A percentile compares a stretch with the other conserved stretches of the same genome.
Conservation (phyloP, 805 yeast genomes). For the Candida manassasensis region DNA sequence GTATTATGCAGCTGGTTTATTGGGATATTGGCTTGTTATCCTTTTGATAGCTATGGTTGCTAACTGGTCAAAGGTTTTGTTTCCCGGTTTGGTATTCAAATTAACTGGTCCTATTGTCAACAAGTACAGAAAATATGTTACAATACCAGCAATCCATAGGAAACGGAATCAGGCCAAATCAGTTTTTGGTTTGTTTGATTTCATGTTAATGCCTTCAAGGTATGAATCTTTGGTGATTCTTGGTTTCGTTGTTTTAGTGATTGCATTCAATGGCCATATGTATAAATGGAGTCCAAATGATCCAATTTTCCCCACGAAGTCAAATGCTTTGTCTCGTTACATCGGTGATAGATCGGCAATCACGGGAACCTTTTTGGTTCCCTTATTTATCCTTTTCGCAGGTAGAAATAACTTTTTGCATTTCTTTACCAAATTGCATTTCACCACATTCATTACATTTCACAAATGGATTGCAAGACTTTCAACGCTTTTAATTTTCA, state of each 20-base stretch:
- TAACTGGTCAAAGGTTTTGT: conserved; percentile 29
- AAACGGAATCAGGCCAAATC: conserved; percentile 12
- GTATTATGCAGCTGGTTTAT: conserved; percentile 34
- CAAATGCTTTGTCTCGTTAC: conserved; percentile 34
- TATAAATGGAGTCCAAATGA: conserved; percentile 14
- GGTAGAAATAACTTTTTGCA: conserved; percentile 36
- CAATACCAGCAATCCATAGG: conserved; percentile 22
- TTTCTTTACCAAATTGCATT: conserved; percentile 36
- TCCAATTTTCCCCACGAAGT: conserved; percentile 30
- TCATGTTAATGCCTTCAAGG: conserved; percentile 39
- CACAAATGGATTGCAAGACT: conserved; percentile 28
- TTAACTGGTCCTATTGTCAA: conserved; percentile 25
- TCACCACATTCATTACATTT: conserved; percentile 22
- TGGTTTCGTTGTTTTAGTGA: conserved; percentile 24
- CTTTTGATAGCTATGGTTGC: conserved; percentile 20
- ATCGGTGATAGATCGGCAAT: conserved; percentile 37
- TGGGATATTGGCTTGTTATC: conserved; percentile 28
- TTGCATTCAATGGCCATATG: not conserved
- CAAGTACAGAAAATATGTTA: conserved; percentile 19
- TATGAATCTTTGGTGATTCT: conserved; percentile 29
- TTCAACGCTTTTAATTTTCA: conserved; percentile 15
- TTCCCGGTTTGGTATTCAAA: conserved; percentile 16
- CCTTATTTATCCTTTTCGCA: conserved; percentile 29
- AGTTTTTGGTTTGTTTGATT: no score
- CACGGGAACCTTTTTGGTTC: conserved; percentile 24